A percentile compares a stretch with the other conserved stretches of the same genome.
These are phyloP conservation scores for Linum usitatissimum DNA, from an alignment of 345 rosid genomes.

Conservation along the genomic window DNA sequence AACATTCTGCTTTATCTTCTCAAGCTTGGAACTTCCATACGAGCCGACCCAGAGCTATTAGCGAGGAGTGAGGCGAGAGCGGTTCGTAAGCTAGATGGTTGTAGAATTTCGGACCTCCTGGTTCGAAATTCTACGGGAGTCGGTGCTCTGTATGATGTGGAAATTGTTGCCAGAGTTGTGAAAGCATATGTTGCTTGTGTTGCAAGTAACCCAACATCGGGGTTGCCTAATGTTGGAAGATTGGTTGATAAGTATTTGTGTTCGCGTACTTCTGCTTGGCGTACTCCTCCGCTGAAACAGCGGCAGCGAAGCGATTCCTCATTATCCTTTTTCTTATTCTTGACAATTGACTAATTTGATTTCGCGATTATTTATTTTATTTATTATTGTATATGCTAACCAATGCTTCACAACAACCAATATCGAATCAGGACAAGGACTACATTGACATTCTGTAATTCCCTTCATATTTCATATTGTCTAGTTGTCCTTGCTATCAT, in stretches of 20 bases:
- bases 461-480: too few relatives aligned
- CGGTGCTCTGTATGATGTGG: constrained; percentile 23
- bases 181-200: constrained; percentile 24
- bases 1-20: constrained; percentile 47
- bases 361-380: too few relatives aligned
- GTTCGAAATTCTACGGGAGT: constrained; percentile 27
- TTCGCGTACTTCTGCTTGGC: too few relatives aligned
- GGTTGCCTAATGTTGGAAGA: constrained; percentile 21
- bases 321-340: too few relatives aligned
- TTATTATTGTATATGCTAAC: neutral
- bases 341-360: too few relatives aligned
- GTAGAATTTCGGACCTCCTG: constrained; percentile 33
- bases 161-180: constrained; percentile 28
- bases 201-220: neutral
- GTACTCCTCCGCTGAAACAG: too few relatives aligned
- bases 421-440: too few relatives aligned
- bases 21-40: constrained; percentile 25
- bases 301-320: too few relatives aligned
- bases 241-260: constrained; percentile 39
- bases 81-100: constrained; percentile 31
- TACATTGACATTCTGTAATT: too few relatives aligned
- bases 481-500: too few relatives aligned
- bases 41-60: constrained; percentile 17
- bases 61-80: constrained; percentile 25
- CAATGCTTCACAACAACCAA: neutral